These are phyloP conservation scores for Sabuloglossum arenarium DNA, from an alignment of 495 filamentous ascomycete genomes.

Conservation along the genomic window DNA sequence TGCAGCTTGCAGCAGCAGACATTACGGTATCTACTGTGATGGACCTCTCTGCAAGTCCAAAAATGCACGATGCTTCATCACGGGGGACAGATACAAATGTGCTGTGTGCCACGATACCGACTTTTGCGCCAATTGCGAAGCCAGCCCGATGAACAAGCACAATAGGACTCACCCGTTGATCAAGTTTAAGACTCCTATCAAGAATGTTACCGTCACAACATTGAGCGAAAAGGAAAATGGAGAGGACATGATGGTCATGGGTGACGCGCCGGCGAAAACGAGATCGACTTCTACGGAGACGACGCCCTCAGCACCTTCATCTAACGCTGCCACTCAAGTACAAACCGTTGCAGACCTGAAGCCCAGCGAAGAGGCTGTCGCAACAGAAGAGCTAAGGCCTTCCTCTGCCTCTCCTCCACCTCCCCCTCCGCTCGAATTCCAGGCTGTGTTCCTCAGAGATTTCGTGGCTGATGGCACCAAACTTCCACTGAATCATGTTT, in stretches of 20 bases:
- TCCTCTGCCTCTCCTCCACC: background rate
- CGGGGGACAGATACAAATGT: slow-evolving; percentile 85
- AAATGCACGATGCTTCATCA: slow-evolving; percentile 42
- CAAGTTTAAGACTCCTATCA: slow-evolving; percentile 89
- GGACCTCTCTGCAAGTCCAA: slow-evolving; percentile 61
- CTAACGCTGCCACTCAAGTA: slow-evolving; percentile 38
- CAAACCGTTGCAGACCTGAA: slow-evolving; percentile 55
- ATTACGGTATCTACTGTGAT: slow-evolving; percentile 85
- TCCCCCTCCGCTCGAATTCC: slow-evolving; percentile 19
- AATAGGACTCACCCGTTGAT: slow-evolving; percentile 90
- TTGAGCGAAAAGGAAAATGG: slow-evolving; percentile 51
- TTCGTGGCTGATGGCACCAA: slow-evolving; percentile 56
- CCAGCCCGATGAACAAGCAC: slow-evolving; percentile 61
- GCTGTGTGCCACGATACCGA: slow-evolving; percentile 92
- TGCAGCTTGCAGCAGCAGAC: slow-evolving; percentile 27
- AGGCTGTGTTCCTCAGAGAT: slow-evolving; percentile 64
- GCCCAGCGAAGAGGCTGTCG: slow-evolving; percentile 24
- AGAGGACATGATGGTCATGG: slow-evolving; percentile 37
- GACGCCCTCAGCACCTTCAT: slow-evolving; percentile 20
- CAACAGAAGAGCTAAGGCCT: slow-evolving; percentile 11
- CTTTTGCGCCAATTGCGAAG: slow-evolving; percentile 90
- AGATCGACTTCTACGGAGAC: slow-evolving; percentile 31
- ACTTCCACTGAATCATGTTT: slow-evolving; percentile 42
- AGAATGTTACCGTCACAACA: slow-evolving; percentile 74
- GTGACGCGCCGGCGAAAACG: slow-evolving; percentile 31